Conservation (phyloP, 805 yeast species). For the Candida ovalis region DNA sequence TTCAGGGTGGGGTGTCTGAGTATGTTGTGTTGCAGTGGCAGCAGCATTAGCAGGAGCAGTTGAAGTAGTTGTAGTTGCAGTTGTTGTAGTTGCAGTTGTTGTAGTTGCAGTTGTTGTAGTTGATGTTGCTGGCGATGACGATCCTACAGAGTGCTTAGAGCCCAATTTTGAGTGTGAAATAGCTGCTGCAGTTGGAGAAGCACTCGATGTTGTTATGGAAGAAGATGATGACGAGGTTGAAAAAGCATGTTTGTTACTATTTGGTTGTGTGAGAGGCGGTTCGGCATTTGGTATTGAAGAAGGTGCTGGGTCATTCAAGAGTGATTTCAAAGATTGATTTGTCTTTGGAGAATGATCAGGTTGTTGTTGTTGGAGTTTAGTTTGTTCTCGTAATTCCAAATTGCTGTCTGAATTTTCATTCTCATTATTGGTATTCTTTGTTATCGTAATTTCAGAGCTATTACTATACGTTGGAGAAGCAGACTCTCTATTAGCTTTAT, state of each 20-base stretch:
- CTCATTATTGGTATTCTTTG: neutral
- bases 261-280: neutral
- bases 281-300: neutral
- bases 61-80: too few species aligned
- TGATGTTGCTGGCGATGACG: neutral
- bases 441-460: neutral
- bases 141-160: neutral
- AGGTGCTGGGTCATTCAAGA: neutral
- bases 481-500: neutral
- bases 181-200: neutral
- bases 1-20: neutral
- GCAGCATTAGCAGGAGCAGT: too few species aligned
- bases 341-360: neutral
- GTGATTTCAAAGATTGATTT: neutral
- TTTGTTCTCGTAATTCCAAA: neutral
- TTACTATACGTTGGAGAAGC: neutral
- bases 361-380: neutral
- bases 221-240: neutral
- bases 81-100: too few species aligned
- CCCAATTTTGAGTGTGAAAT: neutral
- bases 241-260: neutral
- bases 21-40: neutral
- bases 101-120: neutral
- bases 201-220: neutral
- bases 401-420: neutral